These are phyloP conservation scores for Corchorus capsularis DNA, from an alignment of 345 rosid genomes.

Conservation along the genomic window DNA sequence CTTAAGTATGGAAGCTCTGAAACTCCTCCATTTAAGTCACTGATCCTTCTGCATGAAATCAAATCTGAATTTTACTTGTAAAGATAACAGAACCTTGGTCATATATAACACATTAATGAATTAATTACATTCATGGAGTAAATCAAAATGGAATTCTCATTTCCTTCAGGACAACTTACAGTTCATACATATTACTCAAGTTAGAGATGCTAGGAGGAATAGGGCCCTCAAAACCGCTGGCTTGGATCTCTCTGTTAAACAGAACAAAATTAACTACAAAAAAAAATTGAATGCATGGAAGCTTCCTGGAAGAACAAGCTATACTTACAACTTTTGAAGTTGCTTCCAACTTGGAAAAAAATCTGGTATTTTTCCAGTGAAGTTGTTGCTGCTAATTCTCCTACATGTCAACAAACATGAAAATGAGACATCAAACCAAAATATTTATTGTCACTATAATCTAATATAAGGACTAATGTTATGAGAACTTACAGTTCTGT, in stretches of 20 bases:
- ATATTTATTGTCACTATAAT: no score
- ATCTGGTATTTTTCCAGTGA: slow-evolving; percentile 18
- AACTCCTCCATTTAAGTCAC: slow-evolving; percentile 41
- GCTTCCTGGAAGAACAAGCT: neutral
- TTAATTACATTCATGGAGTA: neutral
- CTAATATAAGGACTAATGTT: neutral
- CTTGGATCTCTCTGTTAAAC: slow-evolving; percentile 50
- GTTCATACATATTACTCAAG: slow-evolving; percentile 26
- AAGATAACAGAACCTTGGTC: neutral
- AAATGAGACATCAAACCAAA: neutral
- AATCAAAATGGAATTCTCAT: neutral
- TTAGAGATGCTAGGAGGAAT: slow-evolving; percentile 44
- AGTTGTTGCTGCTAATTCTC: slow-evolving; percentile 25
- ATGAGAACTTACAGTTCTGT: slow-evolving; percentile 19
- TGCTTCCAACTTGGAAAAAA: slow-evolving; percentile 13
- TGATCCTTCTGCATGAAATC: slow-evolving; percentile 45
- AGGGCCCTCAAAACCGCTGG: slow-evolving; percentile 58
- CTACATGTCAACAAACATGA: neutral
- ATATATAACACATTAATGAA: neutral
- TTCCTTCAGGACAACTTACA: slow-evolving; percentile 40
- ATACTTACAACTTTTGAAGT: slow-evolving; percentile 14
- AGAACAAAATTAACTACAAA: neutral
- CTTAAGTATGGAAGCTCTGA: slow-evolving; percentile 39
- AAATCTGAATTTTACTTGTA: neutral
- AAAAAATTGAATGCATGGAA: neutral